phyloP scores from a whole-genome alignment of 2,329 filamentous ascomycete species.

The Chalara sp. region DNA sequence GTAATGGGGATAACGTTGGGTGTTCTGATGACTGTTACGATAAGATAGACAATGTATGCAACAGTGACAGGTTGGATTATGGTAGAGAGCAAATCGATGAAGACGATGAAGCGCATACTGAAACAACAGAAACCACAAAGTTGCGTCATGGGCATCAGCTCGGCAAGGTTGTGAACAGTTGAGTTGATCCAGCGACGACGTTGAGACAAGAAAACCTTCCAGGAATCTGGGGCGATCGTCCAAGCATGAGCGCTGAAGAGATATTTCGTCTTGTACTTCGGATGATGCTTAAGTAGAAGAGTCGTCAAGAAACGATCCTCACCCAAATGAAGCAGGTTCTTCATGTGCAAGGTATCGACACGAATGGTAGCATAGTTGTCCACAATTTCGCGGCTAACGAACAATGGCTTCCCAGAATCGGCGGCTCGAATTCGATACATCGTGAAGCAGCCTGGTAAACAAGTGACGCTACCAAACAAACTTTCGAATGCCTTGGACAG shows the following conservation, averaged over 20 bases:
- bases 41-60: conserved; percentile 83
- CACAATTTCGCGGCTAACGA: conserved; percentile 88
- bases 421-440: conserved; percentile 97
- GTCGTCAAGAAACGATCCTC: conserved; percentile 98
- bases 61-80: conserved; percentile 87
- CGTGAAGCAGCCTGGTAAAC: conserved; percentile 95
- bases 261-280: conserved; percentile 97
- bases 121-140: conserved; percentile 99
- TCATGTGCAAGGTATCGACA: conserved; percentile 97
- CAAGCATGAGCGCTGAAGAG: conserved; percentile 87
- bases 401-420: conserved; percentile 90
- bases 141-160: conserved; percentile 87
- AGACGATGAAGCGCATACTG: conserved; percentile 97
- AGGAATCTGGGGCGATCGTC: conserved; percentile 94
- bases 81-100: conserved; percentile 87
- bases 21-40: conserved; percentile 62
- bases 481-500: conserved; percentile 95
- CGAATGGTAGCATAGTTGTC: conserved; percentile 86
- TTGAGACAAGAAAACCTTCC: conserved; percentile 92
- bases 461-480: conserved; percentile 94
- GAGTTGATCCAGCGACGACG: conserved; percentile 99
- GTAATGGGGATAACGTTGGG: conserved; percentile 68
- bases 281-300: conserved; percentile 83
- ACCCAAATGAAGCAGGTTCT: conserved; percentile 92
- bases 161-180: conserved; percentile 94